Evolutionary conservation across 225 moss, liverwort and hornwort species (phyloP), one percentile per base, ranked within the genome.

Genomic region (Thuidium tamariscinum): DNA sequence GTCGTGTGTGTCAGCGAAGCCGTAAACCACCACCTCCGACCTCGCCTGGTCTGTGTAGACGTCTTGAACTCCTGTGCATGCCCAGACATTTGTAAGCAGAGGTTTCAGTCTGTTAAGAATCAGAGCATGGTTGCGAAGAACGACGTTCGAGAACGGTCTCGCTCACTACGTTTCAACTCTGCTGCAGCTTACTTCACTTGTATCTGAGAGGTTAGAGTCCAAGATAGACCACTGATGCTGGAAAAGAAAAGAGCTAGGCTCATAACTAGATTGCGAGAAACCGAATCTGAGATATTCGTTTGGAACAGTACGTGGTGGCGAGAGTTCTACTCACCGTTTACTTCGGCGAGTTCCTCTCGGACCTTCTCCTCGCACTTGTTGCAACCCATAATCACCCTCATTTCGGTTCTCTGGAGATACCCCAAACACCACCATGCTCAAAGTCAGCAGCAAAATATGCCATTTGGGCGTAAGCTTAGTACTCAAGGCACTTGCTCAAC

Each of bases 351-450:
- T 81, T 92, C 90, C 83, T 92, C 92, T 16, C 48, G 85, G 80
- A 87, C 92, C 67, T 92, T 92, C 73, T 92, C 92, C 76, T 90
- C 92, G 71, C 92, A 92, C 87, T 92, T 92, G 59, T 75, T 73
- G 22, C 92, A 90, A 60, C 92, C 89, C 89, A 90, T 92, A 51
- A 70, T 20, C 18, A 89, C 83, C 83, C 63, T 80, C 77, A 92
- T 27, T 41, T 90, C 89, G 4, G 92, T 92, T 49, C 85, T 89
- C 92, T 92, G 89, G 5, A 55, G 49, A 20, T 9, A 54, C 54
- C 23, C 56, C 82, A 77, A 15, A 49, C 26, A 34, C 42, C 60
- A 56, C 57, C 66, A 64, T 48, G n/a, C 20, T 34, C 34, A 34
- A 34, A 69, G 39, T 84, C 48, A 86, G 70, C 62, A 74, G 32